Base-by-base conservation (phyloP, 2,329 filamentous ascomycete genomes). In the Colletotrichum tropicicola region DNA sequence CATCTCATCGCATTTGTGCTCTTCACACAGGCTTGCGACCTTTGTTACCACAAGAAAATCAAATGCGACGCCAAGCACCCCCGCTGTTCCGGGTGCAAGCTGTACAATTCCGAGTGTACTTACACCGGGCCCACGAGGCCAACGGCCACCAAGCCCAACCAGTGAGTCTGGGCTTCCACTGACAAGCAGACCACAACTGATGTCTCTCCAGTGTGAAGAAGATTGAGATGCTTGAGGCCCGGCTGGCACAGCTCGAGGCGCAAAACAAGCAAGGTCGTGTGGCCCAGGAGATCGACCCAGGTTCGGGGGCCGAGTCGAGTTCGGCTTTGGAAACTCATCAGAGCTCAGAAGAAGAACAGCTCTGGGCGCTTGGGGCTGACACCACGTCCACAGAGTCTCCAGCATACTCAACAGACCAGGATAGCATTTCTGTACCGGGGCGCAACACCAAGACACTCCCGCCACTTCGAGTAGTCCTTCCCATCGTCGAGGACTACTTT, bases 401-500 rank as follows among this genome's bases (percentile, higher is more conserved):
- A 3, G 7, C 0, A 6, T 51, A 21, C 17, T 57, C 45, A 12
- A 32, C 48, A 10, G 37, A 51, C 39, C 57, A 37, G 0, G 37
- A 25, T 6, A 23, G 25, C 45, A 12, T 53, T 0, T n/a, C 27
- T 2, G 4, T 25, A 10, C 25, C 30, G 1, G 35, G 44, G 1
- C 8, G n/a, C 19, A 37, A 54, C 0, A 15, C 28, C 0, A 49
- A 37, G 13, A 67, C 61, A 3, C 62, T 71, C 2, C 70, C 69
- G 6, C 65, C 70, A 1, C 58, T 71, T 5, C 52, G 61, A 17
- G 45, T 65, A 19, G 54, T 70, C 21, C 57, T 69, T 5, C 70
- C 67, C 1, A 44, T 65, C 1, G 49, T 71, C 6, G 65, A 70
- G 12, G 52, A 59, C 13, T 72, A 70, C 53, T 72, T 71, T 23